phyloP scores from a whole-genome alignment of 1,284 basidiomycete genomes.

The Moesziomyces parantarcticus region DNA sequence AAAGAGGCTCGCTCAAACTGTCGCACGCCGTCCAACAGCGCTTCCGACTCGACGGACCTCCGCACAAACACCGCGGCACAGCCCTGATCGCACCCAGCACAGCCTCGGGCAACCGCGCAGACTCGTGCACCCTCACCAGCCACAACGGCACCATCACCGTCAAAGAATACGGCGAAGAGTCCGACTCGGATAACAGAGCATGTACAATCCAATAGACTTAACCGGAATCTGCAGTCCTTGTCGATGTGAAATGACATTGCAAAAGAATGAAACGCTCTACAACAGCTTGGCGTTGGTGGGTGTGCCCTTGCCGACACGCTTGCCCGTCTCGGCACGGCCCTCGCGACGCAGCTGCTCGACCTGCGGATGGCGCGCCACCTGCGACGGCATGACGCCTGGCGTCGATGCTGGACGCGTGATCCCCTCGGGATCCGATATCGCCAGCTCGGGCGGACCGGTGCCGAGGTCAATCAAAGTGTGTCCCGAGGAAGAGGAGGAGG shows the following conservation, averaged over 20 bases:
- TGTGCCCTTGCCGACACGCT: slow-evolving; percentile 45
- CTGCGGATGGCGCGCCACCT: slow-evolving; percentile 40
- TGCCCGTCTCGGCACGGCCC: slow-evolving; percentile 35
- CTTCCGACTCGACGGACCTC: slow-evolving; percentile 40
- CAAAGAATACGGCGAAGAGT: slow-evolving; percentile 29
- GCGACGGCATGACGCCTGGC: slow-evolving; percentile 33
- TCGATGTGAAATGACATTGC: slow-evolving; percentile 8
- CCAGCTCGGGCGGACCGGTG: slow-evolving; percentile 27
- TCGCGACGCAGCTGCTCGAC: slow-evolving; percentile 43
- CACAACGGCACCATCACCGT: slow-evolving; percentile 41
- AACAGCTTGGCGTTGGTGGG: slow-evolving; percentile 39
- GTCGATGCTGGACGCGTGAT: slow-evolving; percentile 42
- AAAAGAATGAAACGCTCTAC: slow-evolving; percentile 6
- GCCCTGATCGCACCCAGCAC: slow-evolving; percentile 46
- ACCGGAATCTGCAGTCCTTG: not conserved
- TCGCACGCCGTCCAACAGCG: slow-evolving; percentile 40
- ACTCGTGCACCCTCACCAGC: slow-evolving; percentile 42
- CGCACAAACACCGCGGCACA: slow-evolving; percentile 52
- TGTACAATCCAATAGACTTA: slow-evolving; percentile 32
- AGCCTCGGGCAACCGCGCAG: slow-evolving; percentile 44
- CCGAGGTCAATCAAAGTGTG: slow-evolving; percentile 41
- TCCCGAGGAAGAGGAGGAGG: slow-evolving; percentile 3
- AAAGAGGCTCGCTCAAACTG: slow-evolving; percentile 51
- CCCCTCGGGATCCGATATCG: slow-evolving; percentile 28
- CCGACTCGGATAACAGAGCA: not conserved